Conservation (phyloP, 441 rosid genomes). For the Aquilaria agallochum region DNA sequence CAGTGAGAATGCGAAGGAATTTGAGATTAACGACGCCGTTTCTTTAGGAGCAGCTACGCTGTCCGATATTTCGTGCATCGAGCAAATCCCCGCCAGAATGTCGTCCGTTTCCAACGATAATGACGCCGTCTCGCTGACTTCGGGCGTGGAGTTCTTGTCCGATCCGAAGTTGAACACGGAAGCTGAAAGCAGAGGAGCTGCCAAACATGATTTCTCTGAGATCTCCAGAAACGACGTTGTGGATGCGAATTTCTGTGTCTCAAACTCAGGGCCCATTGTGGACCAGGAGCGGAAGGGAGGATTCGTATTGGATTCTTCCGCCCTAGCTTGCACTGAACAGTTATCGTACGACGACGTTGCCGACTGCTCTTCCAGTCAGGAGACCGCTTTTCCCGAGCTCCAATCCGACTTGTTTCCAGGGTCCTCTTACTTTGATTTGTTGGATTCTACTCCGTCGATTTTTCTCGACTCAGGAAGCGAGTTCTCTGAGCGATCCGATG, state of each 20-base stretch:
- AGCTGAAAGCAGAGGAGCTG: constrained; percentile 14
- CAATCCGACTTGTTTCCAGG: constrained; percentile 45
- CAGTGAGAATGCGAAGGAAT: constrained; percentile 4
- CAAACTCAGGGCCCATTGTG: constrained; percentile 30
- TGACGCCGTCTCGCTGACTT: constrained; percentile 41
- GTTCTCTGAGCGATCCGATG: constrained; percentile 61
- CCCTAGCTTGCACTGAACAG: constrained; percentile 73
- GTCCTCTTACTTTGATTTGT: constrained; percentile 43
- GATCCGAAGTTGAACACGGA: constrained; percentile 21
- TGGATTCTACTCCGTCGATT: constrained; percentile 59
- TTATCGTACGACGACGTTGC: constrained; percentile 47
- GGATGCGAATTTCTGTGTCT: constrained; percentile 25
- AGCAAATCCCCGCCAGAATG: constrained; percentile 30
- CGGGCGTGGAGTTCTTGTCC: constrained; percentile 47
- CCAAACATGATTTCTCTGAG: constrained; percentile 28
- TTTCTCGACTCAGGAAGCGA: constrained; percentile 66
- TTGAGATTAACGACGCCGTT: constrained; percentile 22
- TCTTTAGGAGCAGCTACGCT: constrained; percentile 18
- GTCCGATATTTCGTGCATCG: constrained; percentile 38
- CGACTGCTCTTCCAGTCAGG: constrained; percentile 38
- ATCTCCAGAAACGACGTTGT: constrained; percentile 33
- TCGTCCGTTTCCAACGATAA: constrained; percentile 29
- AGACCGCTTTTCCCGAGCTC: constrained; percentile 44
- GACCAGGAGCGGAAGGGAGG: constrained; percentile 34
- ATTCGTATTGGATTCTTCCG: constrained; percentile 39